Base-by-base conservation (phyloP, 169 alveolate genomes). In the Plasmodium vinckei region DNA sequence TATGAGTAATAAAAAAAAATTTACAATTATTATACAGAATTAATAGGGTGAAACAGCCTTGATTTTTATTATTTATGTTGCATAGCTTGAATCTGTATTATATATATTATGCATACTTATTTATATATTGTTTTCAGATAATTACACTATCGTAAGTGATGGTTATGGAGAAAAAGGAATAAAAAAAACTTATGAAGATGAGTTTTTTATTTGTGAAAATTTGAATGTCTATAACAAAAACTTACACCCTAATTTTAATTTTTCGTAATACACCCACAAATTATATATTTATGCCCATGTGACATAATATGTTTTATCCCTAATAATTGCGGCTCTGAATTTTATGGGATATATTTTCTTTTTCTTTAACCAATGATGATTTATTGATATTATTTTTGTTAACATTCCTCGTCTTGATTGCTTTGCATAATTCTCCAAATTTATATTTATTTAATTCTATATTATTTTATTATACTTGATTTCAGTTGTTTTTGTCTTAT, bases 151-250 rank as follows among this genome's bases (percentile, higher is more conserved):
- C n/a, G 75, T 77, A 5, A 56, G 88, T 64, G 88, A 77, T 77
- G 79, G 72, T 46, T 72, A 90, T 64, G 95, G 95, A 1, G 95
- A 92, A 68, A 92, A 92, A 33, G 95, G 95, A 23, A 79, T 92
- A 63, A 72, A 92, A 46, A 87, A 88, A 88, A 87, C 86, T 51
- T 88, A 84, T 72, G 95, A 92, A 87, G 95, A 92, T 73, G 95
- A 92, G 65, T 92, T 72, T 57, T 79, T 92, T 51, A 57, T 92
- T 15, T 69, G 92, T 54, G 92, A 73, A 53, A 86, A 87, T 53
- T 79, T 92, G 61, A 72, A 68, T 23, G 56, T 73, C n/a, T 59
- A 64, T 44, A 70, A 88, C 39, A 77, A 77, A 69, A 57, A 56
- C 57, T 27, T 77, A 69, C 88, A 77, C 33, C 77, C 88, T 44